Evolutionary conservation across 495 filamentous ascomycete species (phyloP).

Genomic region (Xylaria flabelliformis): DNA sequence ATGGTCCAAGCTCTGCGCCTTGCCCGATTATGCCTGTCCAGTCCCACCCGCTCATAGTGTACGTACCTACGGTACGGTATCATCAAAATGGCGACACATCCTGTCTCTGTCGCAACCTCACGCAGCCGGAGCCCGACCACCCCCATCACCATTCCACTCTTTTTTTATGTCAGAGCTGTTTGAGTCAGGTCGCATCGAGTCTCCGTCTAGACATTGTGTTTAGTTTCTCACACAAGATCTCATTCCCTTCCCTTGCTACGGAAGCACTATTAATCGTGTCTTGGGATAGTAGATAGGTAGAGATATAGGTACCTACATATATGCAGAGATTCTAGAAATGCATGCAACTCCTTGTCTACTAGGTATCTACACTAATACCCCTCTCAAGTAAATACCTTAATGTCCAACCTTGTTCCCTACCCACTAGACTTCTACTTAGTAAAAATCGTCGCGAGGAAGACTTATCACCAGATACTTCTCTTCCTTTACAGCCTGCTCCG

Average conservation of each 20-base stretch:
- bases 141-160: neutral
- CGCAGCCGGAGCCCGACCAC: constrained; percentile 18
- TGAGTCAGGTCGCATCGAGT: constrained; percentile 21
- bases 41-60: neutral
- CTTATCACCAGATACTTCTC: neutral
- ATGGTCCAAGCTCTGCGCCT: constrained; percentile 28
- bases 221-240: neutral
- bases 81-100: constrained; percentile 9
- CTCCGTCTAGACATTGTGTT: neutral
- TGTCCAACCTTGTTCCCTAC: neutral
- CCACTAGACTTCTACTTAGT: neutral
- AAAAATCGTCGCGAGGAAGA: neutral
- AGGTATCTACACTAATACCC: neutral
- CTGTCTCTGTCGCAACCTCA: constrained; percentile 7
- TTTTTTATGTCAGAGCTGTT: constrained; percentile 3
- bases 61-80: neutral
- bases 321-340: neutral
- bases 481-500: neutral
- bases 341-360: neutral
- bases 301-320: neutral
- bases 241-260: neutral
- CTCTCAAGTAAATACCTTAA: neutral
- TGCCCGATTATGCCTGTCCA: constrained; percentile 17
- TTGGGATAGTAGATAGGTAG: too few relatives aligned
- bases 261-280: neutral